These are phyloP conservation scores for Sambucus nigra DNA, from an alignment of 129 eudicot species.

Conservation along the genomic window DNA sequence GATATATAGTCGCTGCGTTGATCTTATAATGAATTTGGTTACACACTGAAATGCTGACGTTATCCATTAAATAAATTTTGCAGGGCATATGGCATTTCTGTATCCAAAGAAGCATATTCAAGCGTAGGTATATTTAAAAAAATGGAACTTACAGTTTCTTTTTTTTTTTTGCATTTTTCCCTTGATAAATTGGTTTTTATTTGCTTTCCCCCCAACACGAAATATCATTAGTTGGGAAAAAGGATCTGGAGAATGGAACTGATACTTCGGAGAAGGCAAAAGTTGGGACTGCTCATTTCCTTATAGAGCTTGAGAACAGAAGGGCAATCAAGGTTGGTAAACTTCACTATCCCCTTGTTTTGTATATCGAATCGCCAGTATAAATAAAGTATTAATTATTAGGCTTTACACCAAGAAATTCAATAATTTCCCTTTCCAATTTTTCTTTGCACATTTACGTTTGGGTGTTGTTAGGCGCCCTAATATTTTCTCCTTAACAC, in stretches of 20 bases:
- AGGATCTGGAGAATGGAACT: slow-evolving; percentile 22
- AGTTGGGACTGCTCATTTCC: slow-evolving; percentile 35
- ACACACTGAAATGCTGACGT: too few species aligned
- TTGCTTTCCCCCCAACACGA: background rate
- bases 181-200: background rate
- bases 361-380: background rate
- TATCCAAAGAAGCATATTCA: slow-evolving; percentile 14
- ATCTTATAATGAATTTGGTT: too few species aligned
- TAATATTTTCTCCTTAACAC: too few species aligned
- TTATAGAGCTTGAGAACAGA: slow-evolving; percentile 39
- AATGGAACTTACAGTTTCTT: background rate
- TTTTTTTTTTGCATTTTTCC: background rate
- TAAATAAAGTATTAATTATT: too few species aligned
- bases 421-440: background rate
- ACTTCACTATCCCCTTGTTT: background rate
- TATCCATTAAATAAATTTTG: slow-evolving; percentile 9
- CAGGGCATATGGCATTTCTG: slow-evolving; percentile 31
- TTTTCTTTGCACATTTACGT: background rate
- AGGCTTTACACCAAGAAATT: background rate
- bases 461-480: too few species aligned
- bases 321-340: slow-evolving; percentile 69
- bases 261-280: slow-evolving; percentile 16
- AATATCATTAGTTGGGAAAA: background rate
- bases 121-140: slow-evolving; percentile 10
- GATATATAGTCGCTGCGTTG: too few species aligned